These are phyloP conservation scores for Neonothopanus nambi DNA, from an alignment of 1,284 basidiomycete species.

Conservation along the genomic window DNA sequence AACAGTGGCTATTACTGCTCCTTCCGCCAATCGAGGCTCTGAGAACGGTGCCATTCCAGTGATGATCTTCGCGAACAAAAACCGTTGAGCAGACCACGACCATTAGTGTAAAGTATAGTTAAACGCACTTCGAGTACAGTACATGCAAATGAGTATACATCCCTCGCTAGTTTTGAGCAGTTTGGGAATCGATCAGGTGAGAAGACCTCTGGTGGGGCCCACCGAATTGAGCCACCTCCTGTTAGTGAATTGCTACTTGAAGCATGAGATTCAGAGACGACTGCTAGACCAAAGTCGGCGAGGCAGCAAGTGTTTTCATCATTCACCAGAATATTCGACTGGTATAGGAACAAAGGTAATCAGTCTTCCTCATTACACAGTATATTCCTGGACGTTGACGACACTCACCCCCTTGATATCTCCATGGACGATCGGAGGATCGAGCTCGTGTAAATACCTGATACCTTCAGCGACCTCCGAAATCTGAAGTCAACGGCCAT, in stretches of 20 bases:
- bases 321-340: constrained; percentile 13
- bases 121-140: constrained; percentile 11
- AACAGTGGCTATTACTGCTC: neutral
- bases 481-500: constrained; percentile 6
- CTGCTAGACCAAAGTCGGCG: constrained; percentile 14
- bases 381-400: neutral
- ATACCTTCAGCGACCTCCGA: constrained; percentile 15
- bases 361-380: no score
- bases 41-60: constrained; percentile 3
- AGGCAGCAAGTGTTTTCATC: constrained; percentile 9
- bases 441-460: constrained; percentile 18
- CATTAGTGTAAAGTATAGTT: neutral
- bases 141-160: constrained; percentile 16
- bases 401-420: constrained; percentile 21
- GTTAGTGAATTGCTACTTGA: neutral
- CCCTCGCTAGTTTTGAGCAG: constrained; percentile 4
- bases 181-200: neutral
- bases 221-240: constrained; percentile 8
- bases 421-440: constrained; percentile 19
- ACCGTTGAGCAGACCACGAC: no score
- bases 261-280: neutral
- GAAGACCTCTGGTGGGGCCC: constrained; percentile 13
- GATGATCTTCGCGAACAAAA: neutral
- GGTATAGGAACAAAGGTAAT: neutral
- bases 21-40: neutral